Evolutionary conservation across 176 grass and related monocot species (phyloP), one percentile per base, ranked within the genome.

Genomic region (Phragmites australis): DNA sequence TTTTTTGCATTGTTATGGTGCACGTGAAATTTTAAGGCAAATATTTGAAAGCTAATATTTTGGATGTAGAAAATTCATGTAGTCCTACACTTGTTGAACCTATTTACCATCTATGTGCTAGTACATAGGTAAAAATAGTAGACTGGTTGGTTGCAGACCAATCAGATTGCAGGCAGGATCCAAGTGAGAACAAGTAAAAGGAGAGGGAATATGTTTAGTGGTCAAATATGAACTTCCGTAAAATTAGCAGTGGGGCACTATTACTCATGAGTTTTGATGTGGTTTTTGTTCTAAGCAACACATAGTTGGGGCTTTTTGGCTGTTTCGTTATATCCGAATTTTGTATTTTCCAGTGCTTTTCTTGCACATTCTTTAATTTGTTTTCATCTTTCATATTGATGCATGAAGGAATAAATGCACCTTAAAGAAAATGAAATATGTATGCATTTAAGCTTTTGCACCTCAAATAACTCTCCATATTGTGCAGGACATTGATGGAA

Each of bases 401-500:
- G n/a, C 19, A 67, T 74, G 16, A 52, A 44, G 30, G 23, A 65
- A 85, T 50, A 3, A 50, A 5, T 58, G 19, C 15, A 32, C 9
- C 46, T 64, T 22, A 80, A 80, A 85, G 39, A 52, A 46, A 54
- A 74, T 67, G 19, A 42, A 25, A 29, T 62, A 13, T 46, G 12
- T 26, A 29, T 70, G 65, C 15, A 41, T 84, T 83, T 83, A 12
- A 39, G 43, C 1, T 44, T 54, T 62, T 19, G 1, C 63, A 48
- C 72, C 64, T 89, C 43, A 89, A 66, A 7, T 81, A 59, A 23
- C 64, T 83, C 10, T 83, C 44, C 64, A 31, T 42, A 31, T 42
- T 75, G 41, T 82, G 65, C 82, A 99, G 96, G 93, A 99, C 79
- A 95, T 95, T 40, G 96, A 99, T 84, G 90, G 90, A 34, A 99